phyloP scores from a whole-genome alignment of 139 green algal genomes.

The Micractinium conductrix region DNA sequence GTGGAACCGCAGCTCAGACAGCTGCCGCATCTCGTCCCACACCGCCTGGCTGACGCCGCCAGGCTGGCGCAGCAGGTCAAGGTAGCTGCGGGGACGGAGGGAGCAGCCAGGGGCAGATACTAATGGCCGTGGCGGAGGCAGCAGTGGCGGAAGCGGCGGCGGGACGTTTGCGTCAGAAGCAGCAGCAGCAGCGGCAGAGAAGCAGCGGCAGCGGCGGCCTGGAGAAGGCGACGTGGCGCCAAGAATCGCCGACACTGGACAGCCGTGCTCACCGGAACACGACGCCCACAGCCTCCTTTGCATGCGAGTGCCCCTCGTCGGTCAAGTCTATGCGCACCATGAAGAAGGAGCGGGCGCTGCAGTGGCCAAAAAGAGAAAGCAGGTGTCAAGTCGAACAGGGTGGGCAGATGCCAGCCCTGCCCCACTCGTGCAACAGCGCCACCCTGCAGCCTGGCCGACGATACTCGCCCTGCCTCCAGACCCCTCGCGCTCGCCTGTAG shows the following conservation, averaged over 20 bases:
- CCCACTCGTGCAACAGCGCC: too few species aligned
- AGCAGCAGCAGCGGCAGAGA: too few species aligned
- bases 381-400: too few species aligned
- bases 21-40: constrained; percentile 51
- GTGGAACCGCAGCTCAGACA: constrained; percentile 78
- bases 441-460: neutral
- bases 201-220: too few species aligned
- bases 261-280: constrained; percentile 64
- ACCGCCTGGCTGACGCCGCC: constrained; percentile 49
- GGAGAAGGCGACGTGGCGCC: too few species aligned
- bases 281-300: constrained; percentile 54
- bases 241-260: too few species aligned
- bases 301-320: constrained; percentile 61
- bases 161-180: too few species aligned
- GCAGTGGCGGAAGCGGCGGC: neutral
- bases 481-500: constrained; percentile 22
- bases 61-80: constrained; percentile 50
- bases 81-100: constrained; percentile 52
- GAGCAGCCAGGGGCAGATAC: neutral
- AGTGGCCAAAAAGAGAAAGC: neutral
- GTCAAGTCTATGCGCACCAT: constrained; percentile 64
- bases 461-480: neutral
- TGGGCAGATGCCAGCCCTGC: too few species aligned
- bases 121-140: neutral
- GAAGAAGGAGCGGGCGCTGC: constrained; percentile 55